phyloP scores from a whole-genome alignment of 139 green algal genomes.

The Tetradesmus lagerheimii region DNA sequence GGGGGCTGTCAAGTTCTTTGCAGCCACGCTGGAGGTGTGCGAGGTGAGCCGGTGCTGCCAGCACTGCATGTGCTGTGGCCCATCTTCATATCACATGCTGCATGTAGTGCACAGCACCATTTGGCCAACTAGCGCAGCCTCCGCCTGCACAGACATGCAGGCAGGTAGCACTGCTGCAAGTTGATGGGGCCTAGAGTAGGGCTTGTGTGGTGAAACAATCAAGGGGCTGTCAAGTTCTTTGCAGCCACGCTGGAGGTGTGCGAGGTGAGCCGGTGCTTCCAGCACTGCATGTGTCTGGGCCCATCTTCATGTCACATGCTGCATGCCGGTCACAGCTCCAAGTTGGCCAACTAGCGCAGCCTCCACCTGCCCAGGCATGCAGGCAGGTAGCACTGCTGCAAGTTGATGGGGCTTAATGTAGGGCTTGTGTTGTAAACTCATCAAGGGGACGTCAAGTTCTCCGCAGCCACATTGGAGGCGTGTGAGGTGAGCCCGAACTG shows the following conservation, averaged over 20 bases:
- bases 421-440: no score
- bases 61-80: background rate
- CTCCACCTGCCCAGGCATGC: no score
- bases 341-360: no score
- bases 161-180: no score
- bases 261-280: constrained; percentile 25
- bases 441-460: constrained; percentile 7
- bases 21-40: constrained; percentile 14
- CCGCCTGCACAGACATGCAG: no score
- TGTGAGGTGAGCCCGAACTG: constrained; percentile 13
- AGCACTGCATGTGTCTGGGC: background rate
- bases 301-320: background rate
- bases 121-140: no score
- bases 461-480: constrained; percentile 11
- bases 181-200: no score
- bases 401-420: background rate
- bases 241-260: constrained; percentile 13
- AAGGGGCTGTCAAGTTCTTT: constrained; percentile 19
- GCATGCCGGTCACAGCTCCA: no score
- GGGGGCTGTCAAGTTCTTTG: constrained; percentile 9
- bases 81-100: background rate
- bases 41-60: constrained; percentile 6
- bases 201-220: no score
- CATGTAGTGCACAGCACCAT: no score
- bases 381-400: no score